Evolutionary conservation across 805 yeast genomes (phyloP), one percentile per base, ranked within the genome.

Genomic region (Candida takata): DNA sequence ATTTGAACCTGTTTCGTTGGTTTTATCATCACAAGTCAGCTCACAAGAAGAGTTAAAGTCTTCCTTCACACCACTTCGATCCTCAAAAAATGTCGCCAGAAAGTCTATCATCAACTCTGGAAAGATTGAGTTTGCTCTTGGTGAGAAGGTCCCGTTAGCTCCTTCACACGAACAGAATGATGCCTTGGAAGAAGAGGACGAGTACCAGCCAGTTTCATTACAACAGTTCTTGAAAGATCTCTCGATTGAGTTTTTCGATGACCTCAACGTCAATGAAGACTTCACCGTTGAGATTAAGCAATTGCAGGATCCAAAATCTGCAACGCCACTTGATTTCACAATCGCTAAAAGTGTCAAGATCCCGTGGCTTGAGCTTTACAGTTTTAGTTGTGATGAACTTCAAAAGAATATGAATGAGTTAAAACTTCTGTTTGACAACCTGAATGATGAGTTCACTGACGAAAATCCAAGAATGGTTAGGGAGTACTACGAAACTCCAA

Each of bases 161-260:
- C 47, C 51, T 20, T 43, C 52, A 0, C 49, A 49, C 29, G 54
- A 52, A 17, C 38, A 43, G 24, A 35, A 24, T 18, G 42, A 33
- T 3, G 16, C 5, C 10, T n/a, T 3, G 9, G 35, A 37, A 9
- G 35, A 31, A 4, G 38, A 34, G 5, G 15, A 29, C 3, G 51
- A 35, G 21, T 48, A 51, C 25, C 37, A 41, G n/a, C 55, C 55
- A 11, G 54, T 49, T 2, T 26, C 55, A 3, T 29, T 54, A 19
- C 30, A 43, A 2, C 48, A 46, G 18, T 54, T 54, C 29, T 35
- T 54, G 29, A 41, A 30, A 13, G 58, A 52, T 26, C 25, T 50
- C 7, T 43, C 49, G 2, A 46, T 54, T 31, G 55, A 51, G 23
- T 54, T 54, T 32, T 54, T 49, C 35, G 58, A 52, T 36, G 47